phyloP scores from a whole-genome alignment of 2,329 filamentous ascomycete genomes.

The Cryphonectria naterciae region DNA sequence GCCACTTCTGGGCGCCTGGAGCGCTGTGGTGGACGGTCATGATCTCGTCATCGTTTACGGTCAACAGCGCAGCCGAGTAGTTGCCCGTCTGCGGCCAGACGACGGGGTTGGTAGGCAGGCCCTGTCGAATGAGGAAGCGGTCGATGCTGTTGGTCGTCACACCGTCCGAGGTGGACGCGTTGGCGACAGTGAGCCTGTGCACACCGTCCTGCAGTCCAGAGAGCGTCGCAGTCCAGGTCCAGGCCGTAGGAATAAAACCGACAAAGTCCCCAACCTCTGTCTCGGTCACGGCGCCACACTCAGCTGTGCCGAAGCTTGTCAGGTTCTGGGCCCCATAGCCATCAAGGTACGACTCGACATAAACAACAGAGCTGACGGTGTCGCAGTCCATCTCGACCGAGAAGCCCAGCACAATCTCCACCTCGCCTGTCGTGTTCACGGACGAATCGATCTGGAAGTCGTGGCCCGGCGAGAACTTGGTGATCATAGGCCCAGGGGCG shows the following conservation, averaged over 20 bases:
- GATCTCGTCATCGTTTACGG: conserved; percentile 40
- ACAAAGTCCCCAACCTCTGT: conserved; percentile 43
- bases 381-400: conserved; percentile 63
- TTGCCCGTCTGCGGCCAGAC: conserved; percentile 59
- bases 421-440: conserved; percentile 36
- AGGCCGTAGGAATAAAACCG: conserved; percentile 56
- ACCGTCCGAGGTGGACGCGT: conserved; percentile 49
- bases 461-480: conserved; percentile 62
- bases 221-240: conserved; percentile 45
- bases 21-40: conserved; percentile 59
- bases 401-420: conserved; percentile 57
- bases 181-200: conserved; percentile 59
- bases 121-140: conserved; percentile 60
- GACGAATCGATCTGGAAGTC: conserved; percentile 55
- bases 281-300: conserved; percentile 19
- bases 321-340: conserved; percentile 25
- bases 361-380: conserved; percentile 51
- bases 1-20: conserved; percentile 62
- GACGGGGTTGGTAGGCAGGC: conserved; percentile 60
- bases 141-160: conserved; percentile 56
- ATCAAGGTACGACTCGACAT: conserved; percentile 57
- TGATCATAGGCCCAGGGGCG: conserved; percentile 59
- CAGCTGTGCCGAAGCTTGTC: conserved; percentile 12
- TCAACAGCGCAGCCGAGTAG: conserved; percentile 52
- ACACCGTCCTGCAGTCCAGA: conserved; percentile 58